These are phyloP conservation scores for Xylaria sp. DNA, from an alignment of 2,329 filamentous ascomycete species.

Conservation along the genomic window DNA sequence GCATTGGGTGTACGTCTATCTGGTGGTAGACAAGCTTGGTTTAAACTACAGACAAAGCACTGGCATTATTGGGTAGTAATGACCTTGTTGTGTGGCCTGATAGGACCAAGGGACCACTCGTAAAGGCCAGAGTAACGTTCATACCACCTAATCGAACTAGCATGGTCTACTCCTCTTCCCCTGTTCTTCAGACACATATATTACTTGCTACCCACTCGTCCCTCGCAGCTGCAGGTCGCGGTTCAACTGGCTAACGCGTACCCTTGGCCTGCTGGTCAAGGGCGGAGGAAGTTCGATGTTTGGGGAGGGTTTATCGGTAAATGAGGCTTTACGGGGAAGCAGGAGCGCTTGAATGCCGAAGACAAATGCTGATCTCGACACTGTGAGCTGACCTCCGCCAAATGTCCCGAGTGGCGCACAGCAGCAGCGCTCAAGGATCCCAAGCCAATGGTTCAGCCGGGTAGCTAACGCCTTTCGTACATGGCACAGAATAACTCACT, in stretches of 20 bases:
- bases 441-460: slow-evolving; percentile 45
- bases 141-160: slow-evolving; percentile 40
- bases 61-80: slow-evolving; percentile 39
- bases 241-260: slow-evolving; percentile 37
- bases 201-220: slow-evolving; percentile 37
- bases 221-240: slow-evolving; percentile 39
- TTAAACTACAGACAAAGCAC: slow-evolving; percentile 24
- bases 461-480: slow-evolving; percentile 38
- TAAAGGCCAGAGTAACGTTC: slow-evolving; percentile 42
- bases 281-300: slow-evolving; percentile 30
- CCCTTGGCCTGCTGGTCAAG: slow-evolving; percentile 24
- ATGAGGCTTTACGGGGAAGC: slow-evolving; percentile 30
- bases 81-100: slow-evolving; percentile 47
- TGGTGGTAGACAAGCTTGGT: slow-evolving; percentile 22
- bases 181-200: slow-evolving; percentile 30
- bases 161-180: slow-evolving; percentile 35
- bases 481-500: slow-evolving; percentile 39
- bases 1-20: slow-evolving; percentile 29
- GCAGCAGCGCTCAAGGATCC: slow-evolving; percentile 40
- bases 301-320: slow-evolving; percentile 23
- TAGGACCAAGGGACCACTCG: slow-evolving; percentile 47
- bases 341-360: slow-evolving; percentile 30
- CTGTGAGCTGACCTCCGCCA: slow-evolving; percentile 44
- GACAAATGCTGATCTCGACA: slow-evolving; percentile 33
- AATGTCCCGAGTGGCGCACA: slow-evolving; percentile 42